phyloP scores from a whole-genome alignment of 768 basidiomycete genomes.

The Strobilomyces confusus region DNA sequence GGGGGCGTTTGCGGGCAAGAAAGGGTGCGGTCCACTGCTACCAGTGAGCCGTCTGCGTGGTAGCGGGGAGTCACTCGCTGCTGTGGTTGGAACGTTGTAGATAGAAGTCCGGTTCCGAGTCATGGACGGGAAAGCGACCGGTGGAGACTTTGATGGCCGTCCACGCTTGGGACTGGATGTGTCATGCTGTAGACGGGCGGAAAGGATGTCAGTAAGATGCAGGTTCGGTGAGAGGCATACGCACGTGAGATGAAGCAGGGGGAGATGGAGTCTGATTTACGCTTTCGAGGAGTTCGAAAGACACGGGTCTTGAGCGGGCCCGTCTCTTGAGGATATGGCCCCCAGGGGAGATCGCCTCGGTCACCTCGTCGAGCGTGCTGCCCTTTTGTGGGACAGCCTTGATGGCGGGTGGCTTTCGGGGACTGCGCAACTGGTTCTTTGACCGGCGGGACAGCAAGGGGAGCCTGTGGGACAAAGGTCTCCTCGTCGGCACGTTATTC shows the following conservation, averaged over 20 bases:
- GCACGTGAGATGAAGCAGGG: conserved; percentile 28
- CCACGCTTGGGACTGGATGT: conserved; percentile 13
- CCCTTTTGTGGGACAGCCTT: conserved; percentile 35
- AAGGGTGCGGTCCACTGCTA: conserved; percentile 29
- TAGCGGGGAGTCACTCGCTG: conserved; percentile 50
- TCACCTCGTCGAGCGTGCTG: conserved; percentile 53
- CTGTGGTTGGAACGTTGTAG: conserved; percentile 39
- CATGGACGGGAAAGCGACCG: conserved; percentile 37
- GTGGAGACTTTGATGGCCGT: conserved; percentile 12
- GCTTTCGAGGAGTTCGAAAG: conserved; percentile 58
- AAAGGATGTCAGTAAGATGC: not conserved
- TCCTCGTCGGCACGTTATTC: conserved; percentile 29
- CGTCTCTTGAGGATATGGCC: conserved; percentile 74
- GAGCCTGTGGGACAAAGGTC: conserved; percentile 30
- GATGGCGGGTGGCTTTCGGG: conserved; percentile 23
- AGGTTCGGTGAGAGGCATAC: not conserved
- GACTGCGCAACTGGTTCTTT: conserved; percentile 28
- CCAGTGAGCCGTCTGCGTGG: conserved; percentile 52
- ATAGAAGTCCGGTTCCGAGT: conserved; percentile 36
- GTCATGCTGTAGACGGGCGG: conserved; percentile 7
- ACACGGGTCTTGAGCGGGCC: conserved; percentile 69
- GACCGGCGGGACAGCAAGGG: conserved; percentile 24
- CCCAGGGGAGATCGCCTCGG: conserved; percentile 68
- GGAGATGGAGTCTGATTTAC: conserved; percentile 43
- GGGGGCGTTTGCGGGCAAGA: conserved; percentile 28